A percentile compares a stretch with the other conserved stretches of the same genome.
phyloP scores from a whole-genome alignment of 2,329 filamentous ascomycete genomes.

The Helotiales sp. region DNA sequence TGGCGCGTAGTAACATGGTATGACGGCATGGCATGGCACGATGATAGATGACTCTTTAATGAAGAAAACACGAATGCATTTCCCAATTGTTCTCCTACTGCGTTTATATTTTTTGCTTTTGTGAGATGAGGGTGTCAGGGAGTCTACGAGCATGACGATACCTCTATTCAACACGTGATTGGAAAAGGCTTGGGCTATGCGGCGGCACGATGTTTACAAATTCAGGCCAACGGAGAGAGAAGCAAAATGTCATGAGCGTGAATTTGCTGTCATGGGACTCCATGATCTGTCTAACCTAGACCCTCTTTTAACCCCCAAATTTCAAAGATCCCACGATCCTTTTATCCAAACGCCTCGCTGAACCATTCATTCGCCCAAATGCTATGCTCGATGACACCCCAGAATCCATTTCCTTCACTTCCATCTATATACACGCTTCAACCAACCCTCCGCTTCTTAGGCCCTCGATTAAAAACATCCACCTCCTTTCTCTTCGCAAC shows the following conservation, averaged over 20 bases:
- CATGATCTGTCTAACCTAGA: no score
- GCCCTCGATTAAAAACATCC: conserved; percentile 38
- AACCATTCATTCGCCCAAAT: not conserved
- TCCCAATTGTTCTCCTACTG: not conserved
- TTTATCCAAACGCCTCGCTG: not conserved
- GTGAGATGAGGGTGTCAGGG: no score
- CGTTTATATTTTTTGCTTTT: no score
- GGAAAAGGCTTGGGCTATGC: no score
- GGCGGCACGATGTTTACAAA: no score
- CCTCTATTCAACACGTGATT: no score
- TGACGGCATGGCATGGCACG: not conserved
- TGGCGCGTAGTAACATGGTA: not conserved
- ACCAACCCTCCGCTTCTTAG: conserved; percentile 22
- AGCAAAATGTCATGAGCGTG: no score
- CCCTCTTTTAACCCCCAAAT: no score
- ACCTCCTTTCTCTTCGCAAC: conserved; percentile 34
- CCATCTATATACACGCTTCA: not conserved
- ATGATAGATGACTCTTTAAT: not conserved
- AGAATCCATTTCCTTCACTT: not conserved
- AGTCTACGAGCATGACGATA: no score
- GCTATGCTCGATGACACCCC: not conserved
- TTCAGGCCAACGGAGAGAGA: no score
- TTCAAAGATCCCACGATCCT: no score
- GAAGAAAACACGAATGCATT: not conserved
- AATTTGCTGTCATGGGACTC: no score